phyloP scores from a whole-genome alignment of 2,329 filamentous ascomycete genomes.

The Phialemoniopsis sp. region DNA sequence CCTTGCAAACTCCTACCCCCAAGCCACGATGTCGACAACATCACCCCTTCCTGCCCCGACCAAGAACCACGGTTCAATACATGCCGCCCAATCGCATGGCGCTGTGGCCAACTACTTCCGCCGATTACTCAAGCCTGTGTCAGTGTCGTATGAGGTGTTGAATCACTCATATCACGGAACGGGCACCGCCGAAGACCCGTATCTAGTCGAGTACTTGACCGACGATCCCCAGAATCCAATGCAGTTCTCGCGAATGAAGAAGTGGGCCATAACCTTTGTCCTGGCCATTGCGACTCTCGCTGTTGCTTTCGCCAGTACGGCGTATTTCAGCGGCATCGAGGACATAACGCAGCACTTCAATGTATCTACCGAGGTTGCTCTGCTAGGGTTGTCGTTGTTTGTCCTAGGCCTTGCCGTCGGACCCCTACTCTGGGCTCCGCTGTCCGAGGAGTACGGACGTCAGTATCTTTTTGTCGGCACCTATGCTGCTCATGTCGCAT shows the following conservation, averaged over 20 bases:
- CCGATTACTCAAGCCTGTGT: too few species aligned
- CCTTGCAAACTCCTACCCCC: too few species aligned
- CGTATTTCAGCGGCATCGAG: conserved; percentile 31
- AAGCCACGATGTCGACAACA: too few species aligned
- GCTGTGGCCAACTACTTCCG: too few species aligned
- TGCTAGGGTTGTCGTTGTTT: conserved; percentile 45
- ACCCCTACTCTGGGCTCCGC: conserved; percentile 45
- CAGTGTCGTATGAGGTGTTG: too few species aligned
- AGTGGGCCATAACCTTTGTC: conserved; percentile 45
- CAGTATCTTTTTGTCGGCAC: background rate
- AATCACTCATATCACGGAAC: too few species aligned
- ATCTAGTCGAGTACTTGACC: conserved; percentile 42
- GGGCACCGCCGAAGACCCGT: conserved; percentile 36
- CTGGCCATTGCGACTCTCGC: conserved; percentile 46
- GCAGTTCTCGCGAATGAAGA: conserved; percentile 35
- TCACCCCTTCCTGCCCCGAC: too few species aligned
- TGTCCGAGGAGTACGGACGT: conserved; percentile 8
- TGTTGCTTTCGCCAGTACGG: conserved; percentile 47
- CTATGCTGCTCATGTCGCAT: too few species aligned
- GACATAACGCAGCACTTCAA: conserved; percentile 34
- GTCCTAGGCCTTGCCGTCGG: conserved; percentile 48
- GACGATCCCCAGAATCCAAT: conserved; percentile 52
- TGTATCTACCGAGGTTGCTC: conserved; percentile 33
- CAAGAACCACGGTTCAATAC: too few species aligned
- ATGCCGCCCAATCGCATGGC: too few species aligned